Evolutionary conservation across 148 eudicot genomes (phyloP).

Genomic region (Vaccinium macrocarpon): DNA sequence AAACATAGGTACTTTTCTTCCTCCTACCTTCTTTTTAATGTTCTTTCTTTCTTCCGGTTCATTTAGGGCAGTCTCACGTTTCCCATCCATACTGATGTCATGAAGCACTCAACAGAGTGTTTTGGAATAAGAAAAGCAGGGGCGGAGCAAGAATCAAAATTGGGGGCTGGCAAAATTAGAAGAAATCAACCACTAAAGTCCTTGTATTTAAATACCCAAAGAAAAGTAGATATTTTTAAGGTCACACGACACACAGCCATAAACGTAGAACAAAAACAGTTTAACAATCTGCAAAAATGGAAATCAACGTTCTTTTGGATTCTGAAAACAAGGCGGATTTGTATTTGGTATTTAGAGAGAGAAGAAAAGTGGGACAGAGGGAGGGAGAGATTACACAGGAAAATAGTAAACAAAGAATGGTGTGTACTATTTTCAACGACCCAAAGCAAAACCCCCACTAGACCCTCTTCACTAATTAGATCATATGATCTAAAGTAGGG

Average conservation of each 20-base stretch:
- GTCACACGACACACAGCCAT: neutral
- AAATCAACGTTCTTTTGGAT: neutral
- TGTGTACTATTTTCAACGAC: neutral
- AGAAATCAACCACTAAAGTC: neutral
- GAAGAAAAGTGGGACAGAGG: neutral
- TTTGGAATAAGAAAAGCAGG: neutral
- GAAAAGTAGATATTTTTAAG: neutral
- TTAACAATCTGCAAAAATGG: neutral
- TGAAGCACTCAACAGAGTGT: neutral
- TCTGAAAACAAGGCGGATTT: neutral
- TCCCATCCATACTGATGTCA: neutral
- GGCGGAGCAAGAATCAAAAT: neutral
- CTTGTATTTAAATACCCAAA: neutral
- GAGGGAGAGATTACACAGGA: neutral
- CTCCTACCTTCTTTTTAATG: neutral
- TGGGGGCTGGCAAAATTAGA: neutral
- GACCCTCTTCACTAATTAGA: neutral
- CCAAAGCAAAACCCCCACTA: neutral
- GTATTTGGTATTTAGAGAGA: neutral
- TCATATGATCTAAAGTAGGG: neutral
- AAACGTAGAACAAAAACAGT: neutral
- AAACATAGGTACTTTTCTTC: neutral
- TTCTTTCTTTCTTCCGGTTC: neutral
- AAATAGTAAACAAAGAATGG: neutral
- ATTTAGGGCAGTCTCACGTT: neutral